Evolutionary conservation across 1,284 basidiomycete genomes (phyloP), one percentile per base, ranked within the genome.

Genomic region (Agaricales sp.): DNA sequence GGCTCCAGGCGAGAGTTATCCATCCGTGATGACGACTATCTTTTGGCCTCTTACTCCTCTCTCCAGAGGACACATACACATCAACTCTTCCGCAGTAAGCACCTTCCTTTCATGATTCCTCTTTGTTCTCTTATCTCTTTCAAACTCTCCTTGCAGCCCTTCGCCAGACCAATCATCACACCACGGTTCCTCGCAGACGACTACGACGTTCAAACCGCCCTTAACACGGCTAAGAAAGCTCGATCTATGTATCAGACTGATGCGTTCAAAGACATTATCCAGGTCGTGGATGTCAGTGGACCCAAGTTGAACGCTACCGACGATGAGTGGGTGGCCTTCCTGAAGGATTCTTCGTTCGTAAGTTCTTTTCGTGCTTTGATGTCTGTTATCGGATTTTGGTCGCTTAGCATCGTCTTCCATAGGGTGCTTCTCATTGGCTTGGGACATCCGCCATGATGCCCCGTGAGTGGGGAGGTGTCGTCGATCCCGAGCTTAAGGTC

Each of bases 401-500:
- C 49, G n/a, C 35, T 2, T 19, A 13, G 20, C 14, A 6, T 41
- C 39, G 39, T 18, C 18, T 41, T 20, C 18, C 19, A 20, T 18
- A 55, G 49, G 54, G 52, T 14, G 52, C 52, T 22, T 55, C 54
- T 20, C 54, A 57, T 46, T 57, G 52, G 55, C 2, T 53, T 14
- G 59, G 58, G 6, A 57, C 59, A 12, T 52, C 55, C 3, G 46
- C 58, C 0, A 58, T 61, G 54, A 50, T 53, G 3, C 58, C 55
- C 19, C 54, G 52, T 38, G 39, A 38, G 13, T 26, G 25, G 16
- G 56, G 56, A 14, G 65, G 61, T 25, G 65, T 66, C 2, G 57
- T 66, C 14, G 59, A 63, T 37, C 52, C 57, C 2, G 47, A 56
- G 37, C 55, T 67, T 14, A 58, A 64, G 51, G 69, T 52, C 58